Evolutionary conservation across 441 rosid species (phyloP), one percentile per base, ranked within the genome.

Genomic region (Jatropha podagrica): DNA sequence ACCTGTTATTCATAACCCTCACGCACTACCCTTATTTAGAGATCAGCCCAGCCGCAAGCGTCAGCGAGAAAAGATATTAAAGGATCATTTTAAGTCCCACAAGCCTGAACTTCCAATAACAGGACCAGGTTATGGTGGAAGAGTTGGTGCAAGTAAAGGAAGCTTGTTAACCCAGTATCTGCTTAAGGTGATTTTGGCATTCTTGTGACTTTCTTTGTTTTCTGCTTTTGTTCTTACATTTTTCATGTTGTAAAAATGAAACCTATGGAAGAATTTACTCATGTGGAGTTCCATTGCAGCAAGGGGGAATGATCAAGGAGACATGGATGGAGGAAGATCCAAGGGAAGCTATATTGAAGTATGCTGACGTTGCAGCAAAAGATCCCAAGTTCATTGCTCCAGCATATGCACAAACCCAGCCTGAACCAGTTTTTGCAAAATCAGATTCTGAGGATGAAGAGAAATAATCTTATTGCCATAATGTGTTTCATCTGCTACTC

Each of bases 301-400:
- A 96, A 96, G 98, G 99, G 62, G 99, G 99, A 75, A 86, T 96
- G 97, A 90, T 96, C 78, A 96, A 96, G 86, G 99, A 92, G 86
- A 96, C 98, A 40, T 96, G 99, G 99, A 96, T 96, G 98, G 98
- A 96, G 44, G 98, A 94, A 88, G 99, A 96, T 85, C 98, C 98
- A 38, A 90, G 99, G 81, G 99, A 94, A 86, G 99, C 99, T 32
- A 94, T 96, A 76, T 81, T 94, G 79, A 96, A 92, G 82, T 90
- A 86, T 69, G 97, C 99, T 68, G 98, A 96, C 14, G 98, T 69
- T 72, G 99, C 99, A n/a, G 92, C 86, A 2, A 94, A 91, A 74
- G 97, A 96, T 62, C 98, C 99, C 0, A 92, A 92, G 86, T 96
- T 79, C 83, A 91, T 96, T 71, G 99, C 98, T 65, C 99, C 97